Evolutionary conservation across 495 filamentous ascomycete species (phyloP).

Genomic region (Rhypophila decipiens): DNA sequence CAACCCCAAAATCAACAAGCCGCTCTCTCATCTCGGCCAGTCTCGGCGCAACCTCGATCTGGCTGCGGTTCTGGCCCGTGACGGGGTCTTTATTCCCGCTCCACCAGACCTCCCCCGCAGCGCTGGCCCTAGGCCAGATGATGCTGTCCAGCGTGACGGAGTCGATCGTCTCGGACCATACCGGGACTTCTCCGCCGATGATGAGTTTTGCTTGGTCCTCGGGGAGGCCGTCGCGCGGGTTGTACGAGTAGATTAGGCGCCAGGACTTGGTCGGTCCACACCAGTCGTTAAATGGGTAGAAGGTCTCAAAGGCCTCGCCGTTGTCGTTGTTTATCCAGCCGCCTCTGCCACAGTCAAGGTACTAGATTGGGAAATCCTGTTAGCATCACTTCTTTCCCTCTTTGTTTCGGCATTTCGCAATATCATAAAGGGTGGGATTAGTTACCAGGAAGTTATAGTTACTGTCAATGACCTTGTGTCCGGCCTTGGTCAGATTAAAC

Average conservation of each 20-base stretch:
- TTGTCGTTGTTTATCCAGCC: conserved; percentile 65
- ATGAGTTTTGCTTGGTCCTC: conserved; percentile 53
- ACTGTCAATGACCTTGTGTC: conserved; percentile 62
- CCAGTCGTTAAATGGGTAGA: conserved; percentile 70
- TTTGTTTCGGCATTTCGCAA: too few species aligned
- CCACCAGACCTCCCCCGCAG: conserved; percentile 73
- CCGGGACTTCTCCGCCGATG: conserved; percentile 67
- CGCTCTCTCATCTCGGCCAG: conserved; percentile 67
- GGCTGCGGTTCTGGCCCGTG: conserved; percentile 55
- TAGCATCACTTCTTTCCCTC: conserved; percentile 3
- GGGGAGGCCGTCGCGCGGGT: conserved; percentile 58
- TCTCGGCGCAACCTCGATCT: conserved; percentile 56
- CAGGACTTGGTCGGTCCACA: conserved; percentile 69
- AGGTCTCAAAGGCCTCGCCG: conserved; percentile 32
- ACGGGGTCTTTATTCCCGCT: conserved; percentile 52
- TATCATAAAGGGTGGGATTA: neutral
- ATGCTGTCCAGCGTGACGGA: conserved; percentile 58
- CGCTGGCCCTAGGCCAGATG: conserved; percentile 69
- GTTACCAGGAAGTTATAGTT: conserved; percentile 71
- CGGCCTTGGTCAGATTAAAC: conserved; percentile 46
- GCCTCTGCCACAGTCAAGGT: conserved; percentile 75
- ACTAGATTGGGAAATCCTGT: conserved; percentile 35
- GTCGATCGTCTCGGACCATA: conserved; percentile 77
- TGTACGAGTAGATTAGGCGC: conserved; percentile 70
- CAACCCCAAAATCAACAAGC: conserved; percentile 56